Evolutionary conservation across 108 stramenopile species (phyloP).

Genomic region (Craspedostauros australis): DNA sequence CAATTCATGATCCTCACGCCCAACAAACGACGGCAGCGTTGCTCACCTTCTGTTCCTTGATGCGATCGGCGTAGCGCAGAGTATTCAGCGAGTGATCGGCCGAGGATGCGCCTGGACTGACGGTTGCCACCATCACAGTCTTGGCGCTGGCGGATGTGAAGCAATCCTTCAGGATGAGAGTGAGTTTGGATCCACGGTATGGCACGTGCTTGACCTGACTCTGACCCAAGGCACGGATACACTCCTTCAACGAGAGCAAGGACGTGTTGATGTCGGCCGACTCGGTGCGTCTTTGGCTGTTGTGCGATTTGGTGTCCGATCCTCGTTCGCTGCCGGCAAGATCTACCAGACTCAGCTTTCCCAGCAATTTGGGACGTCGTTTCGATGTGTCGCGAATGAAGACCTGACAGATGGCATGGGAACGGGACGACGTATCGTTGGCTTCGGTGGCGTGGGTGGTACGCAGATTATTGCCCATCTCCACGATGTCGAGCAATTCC

Average conservation of each 20-base stretch:
- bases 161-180: conserved; percentile 94
- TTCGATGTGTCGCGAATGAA: conserved; percentile 50
- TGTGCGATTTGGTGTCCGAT: conserved; percentile 91
- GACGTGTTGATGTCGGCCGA: conserved; percentile 97
- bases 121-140: conserved; percentile 97
- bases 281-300: conserved; percentile 89
- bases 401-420: conserved; percentile 98
- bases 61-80: conserved; percentile 92
- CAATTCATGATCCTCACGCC: too few relatives aligned
- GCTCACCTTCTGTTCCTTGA: conserved; percentile 84
- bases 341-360: conserved; percentile 93
- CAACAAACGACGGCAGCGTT: too few relatives aligned
- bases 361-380: conserved; percentile 45
- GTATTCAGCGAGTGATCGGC: conserved; percentile 98
- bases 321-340: conserved; percentile 96
- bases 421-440: conserved; percentile 87
- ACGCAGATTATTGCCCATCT: conserved; percentile 79
- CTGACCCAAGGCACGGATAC: conserved; percentile 92
- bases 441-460: conserved; percentile 97
- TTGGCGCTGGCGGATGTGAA: conserved; percentile 86
- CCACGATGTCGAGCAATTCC: conserved; percentile 79
- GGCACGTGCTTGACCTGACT: conserved; percentile 80
- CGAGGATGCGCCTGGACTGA: conserved; percentile 87
- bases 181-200: conserved; percentile 98
- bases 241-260: conserved; percentile 95